Base-by-base conservation (phyloP, 2,329 filamentous ascomycete species). In the Dothidotthia symphoricarpi region DNA sequence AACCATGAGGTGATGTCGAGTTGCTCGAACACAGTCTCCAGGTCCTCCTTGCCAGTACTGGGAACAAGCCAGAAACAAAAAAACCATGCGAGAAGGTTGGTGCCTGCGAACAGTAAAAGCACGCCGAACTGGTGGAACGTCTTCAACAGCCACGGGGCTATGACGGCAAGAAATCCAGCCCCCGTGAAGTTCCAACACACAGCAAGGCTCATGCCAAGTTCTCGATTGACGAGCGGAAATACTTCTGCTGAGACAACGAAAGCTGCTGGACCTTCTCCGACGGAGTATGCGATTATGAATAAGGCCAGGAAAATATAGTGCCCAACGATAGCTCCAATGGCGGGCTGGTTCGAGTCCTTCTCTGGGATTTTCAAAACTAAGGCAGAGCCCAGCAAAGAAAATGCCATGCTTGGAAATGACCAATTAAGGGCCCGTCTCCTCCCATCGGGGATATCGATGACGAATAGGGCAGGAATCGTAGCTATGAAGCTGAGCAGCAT, bases 201-300 rank as follows among this genome's bases (percentile, higher is more conserved):
- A 41, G 78, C 81, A 1, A 76, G 82, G 2, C 80, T 77, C n/a
- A 84, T 81, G 39, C 82, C 82, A 16, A 84, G 73, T 56, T 85
- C 82, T 49, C 82, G 74, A 54, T 85, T 80, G 1, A 78, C 81
- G 1, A 85, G 72, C 0, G 82, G 81, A 57, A 81, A 85, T 3
- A 83, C 78, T 61, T 85, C 82, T 34, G 81, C 81, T 4, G 74
- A 76, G 64, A 85, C 85, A 0, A 80, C 78, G 56, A 82, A 86
- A 0, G 82, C 41, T 14, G 24, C 15, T 1, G 45, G 39, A 2
- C 38, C 46, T 33, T 36, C 41, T 15, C 43, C 46, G 3, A 37
- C 26, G 2, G 33, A 37, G 28, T 53, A 51, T 25, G 42, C 39
- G 5, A 34, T 36, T 1, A 26, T 28, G 25, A 53, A 53, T 3